phyloP scores from a whole-genome alignment of 2,329 filamentous ascomycete species.

The Aspergillus terreus region DNA sequence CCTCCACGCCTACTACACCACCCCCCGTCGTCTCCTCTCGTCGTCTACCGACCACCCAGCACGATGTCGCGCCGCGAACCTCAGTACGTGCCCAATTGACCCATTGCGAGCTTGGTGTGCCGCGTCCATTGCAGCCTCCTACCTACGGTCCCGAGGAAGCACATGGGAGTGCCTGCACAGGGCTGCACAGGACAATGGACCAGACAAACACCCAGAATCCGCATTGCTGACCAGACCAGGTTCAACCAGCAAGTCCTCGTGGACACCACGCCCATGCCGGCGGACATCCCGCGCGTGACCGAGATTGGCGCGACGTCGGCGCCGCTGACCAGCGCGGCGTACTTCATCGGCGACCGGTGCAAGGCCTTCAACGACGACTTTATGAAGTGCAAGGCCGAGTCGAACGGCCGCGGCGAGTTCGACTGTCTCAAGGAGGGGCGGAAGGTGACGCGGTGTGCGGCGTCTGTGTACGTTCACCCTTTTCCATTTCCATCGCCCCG shows the following conservation, averaged over 20 bases:
- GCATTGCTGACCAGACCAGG: conserved; percentile 49
- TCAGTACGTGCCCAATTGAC: conserved; percentile 12
- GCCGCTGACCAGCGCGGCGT: conserved; percentile 84
- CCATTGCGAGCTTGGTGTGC: no score
- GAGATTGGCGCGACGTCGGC: conserved; percentile 93
- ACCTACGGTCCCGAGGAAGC: conserved; percentile 1
- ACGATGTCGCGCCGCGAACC: conserved; percentile 20
- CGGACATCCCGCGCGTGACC: conserved; percentile 84
- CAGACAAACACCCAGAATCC: not conserved
- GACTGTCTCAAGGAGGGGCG: conserved; percentile 95
- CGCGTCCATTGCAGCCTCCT: not conserved
- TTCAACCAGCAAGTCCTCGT: conserved; percentile 92
- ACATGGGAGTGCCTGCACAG: not conserved
- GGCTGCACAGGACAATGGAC: not conserved
- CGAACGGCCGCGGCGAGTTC: conserved; percentile 83
- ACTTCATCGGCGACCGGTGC: conserved; percentile 96
- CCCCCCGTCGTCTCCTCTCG: not conserved
- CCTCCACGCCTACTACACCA: not conserved
- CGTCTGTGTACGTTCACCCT: conserved; percentile 74
- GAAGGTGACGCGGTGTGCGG: conserved; percentile 92
- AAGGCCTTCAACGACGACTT: conserved; percentile 96
- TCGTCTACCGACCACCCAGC: not conserved
- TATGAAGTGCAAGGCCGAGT: conserved; percentile 99
- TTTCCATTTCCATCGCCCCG: no score
- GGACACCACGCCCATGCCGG: conserved; percentile 93